A percentile compares a stretch with the other conserved stretches of the same genome.
Evolutionary conservation across 148 eudicot genomes (phyloP).

Genomic region (Polygonum aviculare): DNA sequence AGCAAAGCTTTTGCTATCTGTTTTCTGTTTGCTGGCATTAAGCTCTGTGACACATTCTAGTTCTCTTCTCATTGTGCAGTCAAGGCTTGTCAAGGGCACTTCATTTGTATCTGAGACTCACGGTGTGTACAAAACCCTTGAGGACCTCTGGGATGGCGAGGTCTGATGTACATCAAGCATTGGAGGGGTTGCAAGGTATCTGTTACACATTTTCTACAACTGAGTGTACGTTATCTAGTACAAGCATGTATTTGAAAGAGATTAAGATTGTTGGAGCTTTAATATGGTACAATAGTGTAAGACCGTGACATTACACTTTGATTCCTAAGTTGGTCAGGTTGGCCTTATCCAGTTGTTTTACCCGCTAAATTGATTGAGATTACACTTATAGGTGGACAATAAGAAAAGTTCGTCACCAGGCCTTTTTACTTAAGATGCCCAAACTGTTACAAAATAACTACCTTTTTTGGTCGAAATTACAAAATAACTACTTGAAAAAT

Average conservation of each 20-base stretch:
- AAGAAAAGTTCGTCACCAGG: too few species aligned
- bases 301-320: too few species aligned
- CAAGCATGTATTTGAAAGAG: neutral
- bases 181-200: neutral
- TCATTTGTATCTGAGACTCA: constrained; percentile 21
- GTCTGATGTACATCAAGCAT: constrained; percentile 9
- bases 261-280: too few species aligned
- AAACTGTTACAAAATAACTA: too few species aligned
- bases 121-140: constrained; percentile 20
- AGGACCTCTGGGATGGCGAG: constrained; percentile 39
- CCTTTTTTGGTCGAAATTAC: too few species aligned
- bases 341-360: neutral
- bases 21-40: neutral
- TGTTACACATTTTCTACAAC: neutral
- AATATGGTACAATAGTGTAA: too few species aligned
- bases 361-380: neutral
- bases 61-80: constrained; percentile 16
- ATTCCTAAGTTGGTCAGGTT: too few species aligned
- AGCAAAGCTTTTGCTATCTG: neutral
- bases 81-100: constrained; percentile 21
- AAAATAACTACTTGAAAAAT: too few species aligned
- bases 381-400: neutral
- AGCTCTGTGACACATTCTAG: neutral
- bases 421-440: too few species aligned
- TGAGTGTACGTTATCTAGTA: neutral